A percentile compares a stretch with the other conserved stretches of the same genome.
These are phyloP conservation scores for Solanum rostratum DNA, from an alignment of 257 asterid genomes.

Conservation along the genomic window DNA sequence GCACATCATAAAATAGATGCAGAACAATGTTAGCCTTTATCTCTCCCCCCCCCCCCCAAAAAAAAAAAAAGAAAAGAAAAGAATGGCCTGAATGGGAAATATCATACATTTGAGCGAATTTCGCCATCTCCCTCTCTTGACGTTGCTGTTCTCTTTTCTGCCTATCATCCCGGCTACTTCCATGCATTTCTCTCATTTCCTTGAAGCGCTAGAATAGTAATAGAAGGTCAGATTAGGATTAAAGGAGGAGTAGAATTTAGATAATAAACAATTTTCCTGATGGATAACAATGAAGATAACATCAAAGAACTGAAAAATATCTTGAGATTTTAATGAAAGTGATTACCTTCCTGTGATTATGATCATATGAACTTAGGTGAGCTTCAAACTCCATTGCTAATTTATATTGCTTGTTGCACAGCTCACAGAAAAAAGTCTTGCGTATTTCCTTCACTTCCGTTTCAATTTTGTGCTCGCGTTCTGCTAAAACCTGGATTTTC, in stretches of 20 bases:
- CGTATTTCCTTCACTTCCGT: slow-evolving; percentile 93
- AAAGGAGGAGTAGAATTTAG: neutral
- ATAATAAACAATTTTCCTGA: neutral
- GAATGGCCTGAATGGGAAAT: neutral
- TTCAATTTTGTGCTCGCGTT: slow-evolving; percentile 91
- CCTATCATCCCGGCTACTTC: slow-evolving; percentile 95
- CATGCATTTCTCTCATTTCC: slow-evolving; percentile 98
- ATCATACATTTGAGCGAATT: slow-evolving; percentile 67
- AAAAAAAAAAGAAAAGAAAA: neutral
- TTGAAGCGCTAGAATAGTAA: slow-evolving; percentile 65
- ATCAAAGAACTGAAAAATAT: slow-evolving; percentile 1
- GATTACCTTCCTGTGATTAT: slow-evolving; percentile 91
- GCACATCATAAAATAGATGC: neutral
- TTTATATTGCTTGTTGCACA: slow-evolving; percentile 98
- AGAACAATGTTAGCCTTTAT: neutral
- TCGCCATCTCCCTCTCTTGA: slow-evolving; percentile 86
- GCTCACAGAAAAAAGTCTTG: slow-evolving; percentile 92
- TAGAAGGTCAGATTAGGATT: neutral
- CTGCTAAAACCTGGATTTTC: slow-evolving; percentile 99
- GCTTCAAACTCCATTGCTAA: slow-evolving; percentile 98
- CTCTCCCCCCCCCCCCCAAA: too few relatives aligned
- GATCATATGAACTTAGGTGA: slow-evolving; percentile 94
- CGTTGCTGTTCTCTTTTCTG: slow-evolving; percentile 95
- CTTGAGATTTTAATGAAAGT: neutral
- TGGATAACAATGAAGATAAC: neutral